phyloP scores from a whole-genome alignment of 176 grass and related monocot species.

The Hordeum vulgare region MorexV3_pseudomolecules_assembly NC_058520.1:458288090-458288589 shows the following conservation, averaged over 20 bases:
- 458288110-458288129: no score
- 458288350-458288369: not conserved
- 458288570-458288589: constrained; percentile 39
- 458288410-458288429: not conserved
- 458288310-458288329: not conserved
- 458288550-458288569: constrained; percentile 84
- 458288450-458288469: constrained; percentile 1
- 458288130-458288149: no score
- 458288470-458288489: constrained; percentile 4
- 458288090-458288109: no score
- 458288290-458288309: constrained; percentile 10
- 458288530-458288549: constrained; percentile 75
- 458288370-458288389: not conserved
- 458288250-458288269: constrained; percentile 7
- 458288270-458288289: not conserved
- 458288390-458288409: not conserved
- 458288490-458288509: constrained; percentile 40
- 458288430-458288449: not conserved
- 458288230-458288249: not conserved
- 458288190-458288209: no score
- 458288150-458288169: no score
- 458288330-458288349: not conserved
- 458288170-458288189: no score
- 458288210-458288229: not conserved
- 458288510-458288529: constrained; percentile 66